Base-by-base conservation (phyloP, 108 stramenopile species). In the Parietichytrium sp. region DNA sequence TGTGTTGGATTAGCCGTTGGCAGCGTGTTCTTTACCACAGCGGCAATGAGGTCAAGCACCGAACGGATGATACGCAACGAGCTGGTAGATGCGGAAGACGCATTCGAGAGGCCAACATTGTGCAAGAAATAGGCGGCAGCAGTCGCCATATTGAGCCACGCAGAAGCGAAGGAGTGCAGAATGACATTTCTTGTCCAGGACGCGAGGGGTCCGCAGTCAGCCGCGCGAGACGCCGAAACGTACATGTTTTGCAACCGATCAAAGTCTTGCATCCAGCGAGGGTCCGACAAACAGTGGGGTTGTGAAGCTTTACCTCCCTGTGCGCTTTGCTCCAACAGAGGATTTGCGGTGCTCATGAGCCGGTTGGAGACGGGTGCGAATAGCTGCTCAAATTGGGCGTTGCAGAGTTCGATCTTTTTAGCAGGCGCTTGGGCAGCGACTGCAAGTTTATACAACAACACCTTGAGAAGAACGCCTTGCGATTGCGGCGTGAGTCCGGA, bases 161-260 rank as follows among this genome's bases (percentile, higher is more conserved):
- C 38, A 16, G 61, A 72, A 3, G 61, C 36, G 42, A 72, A 42
- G 12, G 61, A 33, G 8, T 3, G 38, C 16, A 72, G 61, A 16
- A 45, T 42, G 20, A 72, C 18, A 6, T 72, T 42, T n/a, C 61
- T 33, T 1, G 38, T 45, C 61, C 61, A 72, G 42, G 29, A 10
- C 12, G 61, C 61, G 15, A 72, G 42, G 8, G 61, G 61, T 8
- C 61, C 61, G 61, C 36, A 72, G 12, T n/a, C n/a, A 20, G 61
- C 33, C 33, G 61, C 61, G 23, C 45, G 61, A 0, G 45, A 33
- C 8, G 42, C 42, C 23, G 38, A 33, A 7, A 72, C 16, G 42
- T 72, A 72, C 61, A 72, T 72, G 61, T 45, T 72, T 42, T 45
- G 36, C 8, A 72, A 8, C 38, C 61, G 61, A n/a, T 72, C 16